Evolutionary conservation across 2,329 filamentous ascomycete species (phyloP).

Genomic region (Alternaria ventricosa): DNA sequence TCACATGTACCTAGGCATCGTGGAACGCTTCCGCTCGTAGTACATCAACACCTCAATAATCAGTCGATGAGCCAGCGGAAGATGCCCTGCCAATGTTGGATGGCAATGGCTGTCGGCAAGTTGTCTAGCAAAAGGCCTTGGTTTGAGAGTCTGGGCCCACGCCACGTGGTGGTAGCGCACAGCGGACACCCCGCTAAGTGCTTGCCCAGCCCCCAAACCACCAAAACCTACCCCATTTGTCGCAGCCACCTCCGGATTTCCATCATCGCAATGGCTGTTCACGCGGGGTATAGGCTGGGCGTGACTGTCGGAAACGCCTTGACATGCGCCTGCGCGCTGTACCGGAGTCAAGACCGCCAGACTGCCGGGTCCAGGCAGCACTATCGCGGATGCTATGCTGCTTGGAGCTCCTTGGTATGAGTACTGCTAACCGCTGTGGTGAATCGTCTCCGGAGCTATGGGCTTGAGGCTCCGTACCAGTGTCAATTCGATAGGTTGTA

Average conservation of each 20-base stretch:
- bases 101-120: constrained; percentile 8
- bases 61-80: not conserved
- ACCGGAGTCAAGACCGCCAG: constrained; percentile 10
- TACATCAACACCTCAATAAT: not conserved
- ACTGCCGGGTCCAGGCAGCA: constrained; percentile 2
- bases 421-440: constrained; percentile 2
- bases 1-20: not conserved
- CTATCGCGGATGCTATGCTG: not conserved
- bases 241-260: constrained; percentile 2
- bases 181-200: constrained; percentile 5
- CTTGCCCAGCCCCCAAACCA: constrained; percentile 6
- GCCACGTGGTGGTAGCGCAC: constrained; percentile 15
- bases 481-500: not conserved
- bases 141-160: constrained; percentile 13
- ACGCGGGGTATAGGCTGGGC: constrained; percentile 11
- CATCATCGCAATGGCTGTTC: not conserved
- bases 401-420: not conserved
- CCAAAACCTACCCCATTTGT: not conserved
- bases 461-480: not conserved
- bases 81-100: not conserved
- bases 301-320: not conserved
- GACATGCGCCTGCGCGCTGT: not conserved
- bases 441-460: constrained; percentile 11
- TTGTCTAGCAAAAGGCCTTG: not conserved
- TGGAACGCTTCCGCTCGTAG: constrained; percentile 6